Evolutionary conservation across 495 filamentous ascomycete species (phyloP), one percentile per base, ranked within the genome.

Genomic region (Chaetomidium leptoderma): DNA sequence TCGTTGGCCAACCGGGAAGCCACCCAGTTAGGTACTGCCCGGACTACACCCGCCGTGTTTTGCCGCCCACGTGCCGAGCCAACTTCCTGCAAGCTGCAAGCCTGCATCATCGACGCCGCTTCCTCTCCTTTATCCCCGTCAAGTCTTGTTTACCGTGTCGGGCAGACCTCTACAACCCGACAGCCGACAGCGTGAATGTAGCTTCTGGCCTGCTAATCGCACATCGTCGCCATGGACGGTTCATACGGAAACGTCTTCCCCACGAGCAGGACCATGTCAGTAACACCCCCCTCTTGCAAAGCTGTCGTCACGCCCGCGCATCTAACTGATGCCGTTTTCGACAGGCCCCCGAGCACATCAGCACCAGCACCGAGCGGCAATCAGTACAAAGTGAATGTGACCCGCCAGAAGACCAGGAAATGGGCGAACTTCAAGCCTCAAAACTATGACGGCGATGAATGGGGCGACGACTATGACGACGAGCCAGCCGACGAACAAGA

Each of bases 361-460:
- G 6, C 61, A 16, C 63, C 70, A 36, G 6, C 60, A 2, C 62
- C 61, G 53, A 57, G 64, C 35, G 54, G 43, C 60, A 42, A 71
- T 4, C 67, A 70, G 35, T 83, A 80, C 63, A 76, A 76, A 56
- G 81, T 91, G 13, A 96, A 97, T 68, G 86, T 96, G 27, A 91
- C 89, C 72, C 88, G 93, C 56, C 78, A 86, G 32, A 95, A 96
- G 74, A 97, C 93, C 17, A 91, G 85, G 73, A 91, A 91, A 76
- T 98, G 93, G 93, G 86, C 92, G 11, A 86, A 96, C 64, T 93
- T 93, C 23, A 95, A 92, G 69, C 78, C 84, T 36, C 83, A 85
- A 57, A 86, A 86, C 57, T 98, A 98, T 65, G 93, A 92, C 65
- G 93, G 92, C 58, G 91, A 90, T 62, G 92, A 96, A 64, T 97